Evolutionary conservation across 208 protist genomes (phyloP), one percentile per base, ranked within the genome.

Genomic region (Trypanosoma avium): DNA sequence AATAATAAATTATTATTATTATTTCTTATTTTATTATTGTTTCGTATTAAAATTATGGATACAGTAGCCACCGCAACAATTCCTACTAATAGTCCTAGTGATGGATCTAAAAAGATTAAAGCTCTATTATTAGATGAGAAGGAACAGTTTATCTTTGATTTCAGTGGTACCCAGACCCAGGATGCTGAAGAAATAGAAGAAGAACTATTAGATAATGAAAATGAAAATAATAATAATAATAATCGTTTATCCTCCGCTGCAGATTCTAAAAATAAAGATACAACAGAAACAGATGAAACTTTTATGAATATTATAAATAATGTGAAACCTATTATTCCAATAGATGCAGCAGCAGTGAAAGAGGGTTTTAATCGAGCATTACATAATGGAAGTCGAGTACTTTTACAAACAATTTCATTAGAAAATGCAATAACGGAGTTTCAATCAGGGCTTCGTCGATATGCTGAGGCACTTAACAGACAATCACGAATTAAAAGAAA

Each of bases 141-240:
- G 29, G 85, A 95, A 70, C 59, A 80, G 35, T 95, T 95, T 61
- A 49, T 76, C 7, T 95, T 95, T 60, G 83, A 91, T 72, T 95
- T 95, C 71, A 86, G 85, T 30, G 79, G 66, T 3, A 17, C 6
- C 6, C 2, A n/a, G n/a, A n/a, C n/a, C n/a, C n/a, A n/a, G n/a
- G n/a, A n/a, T n/a, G n/a, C n/a, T n/a, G n/a, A n/a, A n/a, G n/a
- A n/a, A n/a, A n/a, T n/a, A n/a, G n/a, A n/a, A n/a, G n/a, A n/a
- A n/a, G n/a, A n/a, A n/a, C n/a, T n/a, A n/a, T n/a, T n/a, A n/a
- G n/a, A 26, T 21, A 26, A 24, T 10, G 46, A 12, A 3, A 4
- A 48, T 12, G 57, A 38, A 22, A 21, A 36, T 13, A 50, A 19
- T 13, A 4, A 19, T 9, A 43, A 8, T 24, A 30, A 33, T 38